Evolutionary conservation across 495 filamentous ascomycete genomes (phyloP), one percentile per base, ranked within the genome.

Genomic region (Daldinia bambusicola): DNA sequence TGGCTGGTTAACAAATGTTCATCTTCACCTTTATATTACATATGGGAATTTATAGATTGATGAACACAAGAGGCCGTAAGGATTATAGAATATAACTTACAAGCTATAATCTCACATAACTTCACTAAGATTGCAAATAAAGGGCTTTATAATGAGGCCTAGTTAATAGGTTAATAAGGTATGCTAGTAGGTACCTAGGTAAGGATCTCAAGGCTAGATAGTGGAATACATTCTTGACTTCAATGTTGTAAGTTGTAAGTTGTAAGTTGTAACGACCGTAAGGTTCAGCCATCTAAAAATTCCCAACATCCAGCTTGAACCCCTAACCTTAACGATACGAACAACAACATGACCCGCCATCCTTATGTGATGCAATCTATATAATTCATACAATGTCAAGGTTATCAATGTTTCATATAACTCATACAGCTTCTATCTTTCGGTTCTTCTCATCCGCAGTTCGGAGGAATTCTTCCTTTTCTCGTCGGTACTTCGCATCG

Each of bases 391-490:
- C 43, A 48, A 20, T 16, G 12, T 55, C 34, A 36, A 36, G 2
- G 6, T 36, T 5, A 1, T 36, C 34, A 36, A 36, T 26, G 26
- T 26, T 1, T 26, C 26, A 55, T 43, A 30, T 37, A 43, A 16
- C 55, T 57, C 51, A 70, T 26, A 67, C 53, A 8, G 22, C 31
- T 57, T 68, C 72, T 36, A 56, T 55, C 16, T 68, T 48, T 37
- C n/a, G 14, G 9, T 48, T 34, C 26, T 38, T 38, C 34, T 63
- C 4, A 0, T 26, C 32, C 4, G 74, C 56, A 3, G 45, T 64
- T 41, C 43, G 50, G 4, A 75, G 20, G 50, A 81, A 81, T 16
- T 75, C 74, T 1, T 61, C 66, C 37, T 79, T 67, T 43, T 72
- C 70, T 6, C n/a, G 34, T 9, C 40, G 20, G 50, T 81, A 77